Base-by-base conservation (phyloP, 176 grass and related monocot genomes). In the Olyra latifolia region DNA sequence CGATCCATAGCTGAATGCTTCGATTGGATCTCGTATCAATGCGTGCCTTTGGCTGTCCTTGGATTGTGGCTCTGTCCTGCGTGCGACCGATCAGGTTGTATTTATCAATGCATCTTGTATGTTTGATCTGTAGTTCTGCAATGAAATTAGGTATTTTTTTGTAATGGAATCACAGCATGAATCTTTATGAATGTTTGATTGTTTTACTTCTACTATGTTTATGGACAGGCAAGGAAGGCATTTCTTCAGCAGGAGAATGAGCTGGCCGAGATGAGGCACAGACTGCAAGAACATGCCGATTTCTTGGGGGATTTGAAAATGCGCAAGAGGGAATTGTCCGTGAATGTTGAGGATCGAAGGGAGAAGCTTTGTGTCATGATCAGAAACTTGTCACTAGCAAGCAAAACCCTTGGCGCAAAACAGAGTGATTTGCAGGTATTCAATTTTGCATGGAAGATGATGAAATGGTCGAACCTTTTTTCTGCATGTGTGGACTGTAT, bases 201-300 rank as follows among this genome's bases (percentile, higher is more conserved):
- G 13, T 16, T 47, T 16, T 48, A 2, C 49, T 66, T 16, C 46
- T 1, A 10, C 24, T 43, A 10, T 66, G 64, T 50, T 66, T 27
- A 14, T 69, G 66, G 48, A 62, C 88, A 95, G 96, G 75, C 69
- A 52, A 88, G 93, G 46, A 87, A 59, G 22, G 55, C 77, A 69
- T 89, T 83, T 50, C 72, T 95, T 16, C 67, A 71, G 61, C 87
- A 87, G 65, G 81, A 59, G 16, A 91, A 90, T 46, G 86, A 93
- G 83, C 49, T 99, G 80, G 90, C 92, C 22, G 79, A 95, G 45
- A 95, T 91, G 82, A 87, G 77, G 62, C 80, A 71, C 61, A 90
- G 63, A 11, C 67, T 95, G 55, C 84, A 90, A 48, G 52, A 28
- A 10, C 77, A n/a, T 39, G 77, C 88, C 63, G 82, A 87, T 73